Evolutionary conservation across 257 asterid species (phyloP).

Genomic region (Buddleja alternifolia): DNA sequence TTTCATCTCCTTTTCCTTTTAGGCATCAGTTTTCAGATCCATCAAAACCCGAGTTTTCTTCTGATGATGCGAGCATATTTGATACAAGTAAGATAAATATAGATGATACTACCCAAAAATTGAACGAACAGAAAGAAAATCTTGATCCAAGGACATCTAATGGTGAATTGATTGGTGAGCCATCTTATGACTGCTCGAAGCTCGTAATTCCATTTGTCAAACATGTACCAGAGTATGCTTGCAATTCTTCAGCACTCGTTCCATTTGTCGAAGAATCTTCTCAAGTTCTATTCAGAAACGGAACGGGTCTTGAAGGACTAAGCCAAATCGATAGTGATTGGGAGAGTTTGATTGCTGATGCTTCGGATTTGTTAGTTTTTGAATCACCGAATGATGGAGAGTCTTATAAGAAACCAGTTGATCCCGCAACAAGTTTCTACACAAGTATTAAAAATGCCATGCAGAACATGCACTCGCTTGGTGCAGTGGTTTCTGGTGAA

Average conservation of each 20-base stretch:
- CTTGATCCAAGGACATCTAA: conserved; percentile 41
- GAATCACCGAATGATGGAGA: conserved; percentile 56
- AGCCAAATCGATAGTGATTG: conserved; percentile 57
- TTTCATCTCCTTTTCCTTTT: conserved; percentile 12
- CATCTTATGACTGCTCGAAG: conserved; percentile 50
- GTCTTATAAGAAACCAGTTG: conserved; percentile 42
- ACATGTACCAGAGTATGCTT: conserved; percentile 32
- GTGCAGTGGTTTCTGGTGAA: conserved; percentile 34
- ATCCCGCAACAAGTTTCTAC: conserved; percentile 48
- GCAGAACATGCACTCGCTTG: conserved; percentile 37
- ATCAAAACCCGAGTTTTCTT: conserved; percentile 79
- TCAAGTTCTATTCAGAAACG: conserved; percentile 31
- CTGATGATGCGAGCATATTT: conserved; percentile 43
- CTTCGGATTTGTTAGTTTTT: conserved; percentile 51
- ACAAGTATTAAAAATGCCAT: conserved; percentile 40
- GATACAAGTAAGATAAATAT: conserved; percentile 28
- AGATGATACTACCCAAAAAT: conserved; percentile 27
- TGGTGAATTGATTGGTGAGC: conserved; percentile 35
- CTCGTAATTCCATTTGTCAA: conserved; percentile 42
- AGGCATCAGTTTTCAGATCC: conserved; percentile 79
- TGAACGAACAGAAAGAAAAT: conserved; percentile 47
- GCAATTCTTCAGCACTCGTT: conserved; percentile 39
- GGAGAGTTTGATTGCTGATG: conserved; percentile 62
- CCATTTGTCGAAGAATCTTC: conserved; percentile 38
- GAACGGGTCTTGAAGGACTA: conserved; percentile 34